A percentile compares a stretch with the other conserved stretches of the same genome.
phyloP scores from a whole-genome alignment of 2,329 filamentous ascomycete genomes.

The Sarocladium strictum region DNA sequence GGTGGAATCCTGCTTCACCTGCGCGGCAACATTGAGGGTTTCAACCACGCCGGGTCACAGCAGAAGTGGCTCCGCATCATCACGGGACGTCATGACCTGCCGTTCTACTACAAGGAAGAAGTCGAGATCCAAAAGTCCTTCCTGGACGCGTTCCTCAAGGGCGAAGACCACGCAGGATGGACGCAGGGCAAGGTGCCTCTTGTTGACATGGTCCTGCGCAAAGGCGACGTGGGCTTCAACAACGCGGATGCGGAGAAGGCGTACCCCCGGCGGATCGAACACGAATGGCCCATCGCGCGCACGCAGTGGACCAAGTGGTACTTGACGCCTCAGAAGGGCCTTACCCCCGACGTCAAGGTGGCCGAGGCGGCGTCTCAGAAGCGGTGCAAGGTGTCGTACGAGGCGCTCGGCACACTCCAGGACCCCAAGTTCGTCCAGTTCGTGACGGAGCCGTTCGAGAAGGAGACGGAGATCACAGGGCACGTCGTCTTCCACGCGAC shows the following conservation, averaged over 20 bases:
- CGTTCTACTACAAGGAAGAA: constrained; percentile 66
- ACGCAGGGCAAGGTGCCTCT: constrained; percentile 50
- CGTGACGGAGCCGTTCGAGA: constrained; percentile 33
- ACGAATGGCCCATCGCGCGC: constrained; percentile 60
- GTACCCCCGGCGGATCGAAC: constrained; percentile 50
- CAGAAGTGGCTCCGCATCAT: constrained; percentile 66
- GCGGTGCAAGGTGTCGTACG: constrained; percentile 43
- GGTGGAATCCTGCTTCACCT: constrained; percentile 60
- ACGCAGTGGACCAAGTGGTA: constrained; percentile 39
- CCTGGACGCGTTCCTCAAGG: constrained; percentile 65
- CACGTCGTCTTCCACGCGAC: constrained; percentile 60
- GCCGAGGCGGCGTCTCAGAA: neutral
- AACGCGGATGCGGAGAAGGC: constrained; percentile 52
- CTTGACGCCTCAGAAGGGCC: neutral
- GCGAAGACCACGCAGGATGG: constrained; percentile 58
- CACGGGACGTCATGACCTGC: constrained; percentile 63
- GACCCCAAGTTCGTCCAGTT: constrained; percentile 50
- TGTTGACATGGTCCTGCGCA: constrained; percentile 56
- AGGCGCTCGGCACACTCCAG: constrained; percentile 49
- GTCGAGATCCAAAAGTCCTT: constrained; percentile 63
- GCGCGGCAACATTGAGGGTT: constrained; percentile 64
- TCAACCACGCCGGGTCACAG: constrained; percentile 54
- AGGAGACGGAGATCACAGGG: constrained; percentile 64
- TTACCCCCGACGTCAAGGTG: neutral
- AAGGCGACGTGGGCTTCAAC: constrained; percentile 63